Evolutionary conservation across 768 basidiomycete species (phyloP), one percentile per base, ranked within the genome.

Genomic region (Filobasidium wieringae): DNA sequence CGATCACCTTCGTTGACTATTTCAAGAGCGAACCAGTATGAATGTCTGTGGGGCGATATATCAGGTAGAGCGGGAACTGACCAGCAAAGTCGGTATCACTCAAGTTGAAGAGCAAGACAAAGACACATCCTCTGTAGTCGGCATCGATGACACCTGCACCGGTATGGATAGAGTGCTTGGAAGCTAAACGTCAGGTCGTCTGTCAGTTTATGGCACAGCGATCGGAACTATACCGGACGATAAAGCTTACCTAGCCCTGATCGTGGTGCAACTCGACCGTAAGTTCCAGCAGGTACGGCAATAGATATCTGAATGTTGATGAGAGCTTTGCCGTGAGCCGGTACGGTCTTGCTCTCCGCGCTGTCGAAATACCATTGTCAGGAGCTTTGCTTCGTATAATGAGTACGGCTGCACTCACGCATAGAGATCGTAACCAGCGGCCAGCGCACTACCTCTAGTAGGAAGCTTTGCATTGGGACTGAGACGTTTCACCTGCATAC

Each of bases 101-200:
- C 56, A 84, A 81, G 71, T 99, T 97, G 81, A 89, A 96, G 41
- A 99, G 78, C 29, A 99, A 78, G 33, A 97, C 88, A 68, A 85
- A 90, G 45, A 99, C 81, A 12, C 83, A 77, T 22, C 95, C 95
- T 53, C 95, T 80, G 74, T 99, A 97, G 72, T 99, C 95, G 7
- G 89, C 88, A 63, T 99, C 95, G 51, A 99, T 81, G 7, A 99
- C 95, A 22, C 93, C 95, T 11, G 95, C 95, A 1, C 95, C 95
- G 0, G 93, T 97, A 69, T 92, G 88, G 58, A 97, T 96, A 83
- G 89, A 90, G 73, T 88, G 91, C 71, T 99, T 99, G 15, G 87
- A 87, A 19, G 95, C 95, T 95, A 54, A 56, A n/a, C n/a, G n/a
- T n/a, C n/a, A n/a, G n/a, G n/a, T n/a, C n/a, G n/a, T n/a, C n/a